Evolutionary conservation across 805 yeast species (phyloP), one percentile per base, ranked within the genome.

Genomic region (Wickerhamiella sergipiensis): DNA sequence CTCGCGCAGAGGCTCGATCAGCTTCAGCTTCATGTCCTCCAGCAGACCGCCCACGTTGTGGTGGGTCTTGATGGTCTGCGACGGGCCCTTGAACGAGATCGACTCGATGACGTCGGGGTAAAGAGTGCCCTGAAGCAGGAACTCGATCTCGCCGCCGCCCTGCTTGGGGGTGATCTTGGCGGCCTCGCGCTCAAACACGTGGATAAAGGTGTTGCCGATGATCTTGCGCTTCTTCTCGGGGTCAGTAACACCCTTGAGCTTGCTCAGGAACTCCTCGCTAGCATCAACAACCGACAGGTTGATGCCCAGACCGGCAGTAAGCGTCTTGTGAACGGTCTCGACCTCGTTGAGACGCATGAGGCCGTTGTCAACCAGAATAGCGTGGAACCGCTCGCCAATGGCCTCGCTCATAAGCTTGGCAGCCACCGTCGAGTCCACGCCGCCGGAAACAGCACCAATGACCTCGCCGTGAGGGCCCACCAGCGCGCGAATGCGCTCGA

Each of bases 91-190:
- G 84, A 92, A 92, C 22, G 97, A 89, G 65, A 92, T 90, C 53
- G 95, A 85, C 78, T 92, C 98, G 63, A 92, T 92, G 53, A 92
- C 98, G 71, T 92, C 98, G 47, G 98, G 98, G 73, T 92, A 92
- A 62, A 92, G 74, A 50, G 98, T 92, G 63, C 98, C 98, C 74
- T 92, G 98, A 64, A 92, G 78, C 65, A 92, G 73, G 73, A 77
- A 92, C 72, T 92, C 95, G 60, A 92, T 83, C 62, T 88, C 95
- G 58, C 83, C 80, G 59, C 92, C 95, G 60, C 83, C 83, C 45
- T 55, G 48, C 59, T 79, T 80, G 59, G 97, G 96, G 69, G 81
- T 80, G 69, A 92, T 89, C 66, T 80, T 79, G 61, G 84, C 89
- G 55, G 97, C 95, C 72, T 85, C 96, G 61, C 86, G 85, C 77